phyloP scores from a whole-genome alignment of 345 rosid species.

The Hirschfeldia incana region DNA sequence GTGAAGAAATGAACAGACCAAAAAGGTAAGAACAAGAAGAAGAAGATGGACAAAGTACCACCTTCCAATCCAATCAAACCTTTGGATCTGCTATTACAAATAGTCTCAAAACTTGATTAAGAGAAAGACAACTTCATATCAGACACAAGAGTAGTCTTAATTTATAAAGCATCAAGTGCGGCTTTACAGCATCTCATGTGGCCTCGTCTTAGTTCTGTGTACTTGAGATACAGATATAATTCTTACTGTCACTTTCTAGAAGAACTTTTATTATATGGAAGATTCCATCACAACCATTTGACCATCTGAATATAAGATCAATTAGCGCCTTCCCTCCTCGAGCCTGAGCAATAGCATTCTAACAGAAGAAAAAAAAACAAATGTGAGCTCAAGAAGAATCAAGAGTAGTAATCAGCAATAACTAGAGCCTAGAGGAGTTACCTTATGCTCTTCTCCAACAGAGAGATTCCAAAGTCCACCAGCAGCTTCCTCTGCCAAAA shows the following conservation, averaged over 20 bases:
- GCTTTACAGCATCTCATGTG: no score
- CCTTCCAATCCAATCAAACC: neutral
- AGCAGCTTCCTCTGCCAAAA: slow-evolving; percentile 88
- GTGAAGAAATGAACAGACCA: neutral
- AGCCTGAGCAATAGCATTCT: slow-evolving; percentile 81
- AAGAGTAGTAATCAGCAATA: neutral
- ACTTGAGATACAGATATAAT: no score
- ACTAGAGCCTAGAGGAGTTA: slow-evolving; percentile 11
- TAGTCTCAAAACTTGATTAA: neutral
- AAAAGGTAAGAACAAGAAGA: neutral
- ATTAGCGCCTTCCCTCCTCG: slow-evolving; percentile 78
- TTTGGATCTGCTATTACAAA: neutral
- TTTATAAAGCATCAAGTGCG: no score
- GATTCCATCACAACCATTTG: slow-evolving; percentile 74
- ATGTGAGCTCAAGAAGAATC: neutral
- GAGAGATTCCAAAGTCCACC: slow-evolving; percentile 93
- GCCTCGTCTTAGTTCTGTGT: no score
- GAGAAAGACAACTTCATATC: neutral
- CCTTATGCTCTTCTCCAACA: slow-evolving; percentile 93
- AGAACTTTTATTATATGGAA: slow-evolving; percentile 12
- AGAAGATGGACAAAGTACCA: neutral
- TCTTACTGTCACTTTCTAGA: neutral
- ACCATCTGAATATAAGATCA: slow-evolving; percentile 81
- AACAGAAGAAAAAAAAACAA: neutral
- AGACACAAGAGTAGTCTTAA: neutral